phyloP scores from a whole-genome alignment of 192 early-diverging fungal genomes.

The Mortierella antarctica region DNA sequence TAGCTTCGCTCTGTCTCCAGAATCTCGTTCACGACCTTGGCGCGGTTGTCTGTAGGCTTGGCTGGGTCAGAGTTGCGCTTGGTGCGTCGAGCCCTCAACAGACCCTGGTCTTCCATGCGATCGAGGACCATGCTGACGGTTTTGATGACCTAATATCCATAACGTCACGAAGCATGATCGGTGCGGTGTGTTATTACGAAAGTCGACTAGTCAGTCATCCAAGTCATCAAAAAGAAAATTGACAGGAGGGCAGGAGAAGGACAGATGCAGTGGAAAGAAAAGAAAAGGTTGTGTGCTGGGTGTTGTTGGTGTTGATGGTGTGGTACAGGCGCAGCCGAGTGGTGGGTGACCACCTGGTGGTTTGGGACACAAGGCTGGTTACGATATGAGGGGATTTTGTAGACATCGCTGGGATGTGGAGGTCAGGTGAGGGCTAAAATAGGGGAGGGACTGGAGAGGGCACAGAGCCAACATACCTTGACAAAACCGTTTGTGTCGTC shows the following conservation, averaged over 20 bases:
- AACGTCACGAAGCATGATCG: slow-evolving; percentile 3
- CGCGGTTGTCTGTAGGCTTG: slow-evolving; percentile 88
- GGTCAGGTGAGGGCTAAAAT: neutral
- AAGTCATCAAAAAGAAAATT: slow-evolving; percentile 2
- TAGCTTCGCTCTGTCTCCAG: slow-evolving; percentile 95
- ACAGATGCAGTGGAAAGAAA: neutral
- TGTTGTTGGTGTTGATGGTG: neutral
- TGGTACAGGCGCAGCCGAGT: neutral
- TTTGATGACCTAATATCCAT: slow-evolving; percentile 77
- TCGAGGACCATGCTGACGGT: slow-evolving; percentile 83
- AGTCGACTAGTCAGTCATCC: slow-evolving; percentile 4
- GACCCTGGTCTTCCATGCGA: slow-evolving; percentile 75
- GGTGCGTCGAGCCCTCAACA: slow-evolving; percentile 55
- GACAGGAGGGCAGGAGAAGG: slow-evolving; percentile 5
- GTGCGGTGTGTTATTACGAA: neutral
- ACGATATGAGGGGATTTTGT: too few species aligned
- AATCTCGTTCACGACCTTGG: slow-evolving; percentile 87
- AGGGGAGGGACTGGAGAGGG: neutral
- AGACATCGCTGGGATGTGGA: neutral
- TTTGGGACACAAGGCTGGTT: too few species aligned
- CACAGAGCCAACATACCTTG: slow-evolving; percentile 69
- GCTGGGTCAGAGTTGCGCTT: slow-evolving; percentile 63
- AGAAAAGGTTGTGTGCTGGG: neutral
- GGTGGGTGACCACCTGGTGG: too few species aligned
- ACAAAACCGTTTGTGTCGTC: slow-evolving; percentile 98